Evolutionary conservation across 768 basidiomycete species (phyloP).

Genomic region (Suillus alpinus): DNA sequence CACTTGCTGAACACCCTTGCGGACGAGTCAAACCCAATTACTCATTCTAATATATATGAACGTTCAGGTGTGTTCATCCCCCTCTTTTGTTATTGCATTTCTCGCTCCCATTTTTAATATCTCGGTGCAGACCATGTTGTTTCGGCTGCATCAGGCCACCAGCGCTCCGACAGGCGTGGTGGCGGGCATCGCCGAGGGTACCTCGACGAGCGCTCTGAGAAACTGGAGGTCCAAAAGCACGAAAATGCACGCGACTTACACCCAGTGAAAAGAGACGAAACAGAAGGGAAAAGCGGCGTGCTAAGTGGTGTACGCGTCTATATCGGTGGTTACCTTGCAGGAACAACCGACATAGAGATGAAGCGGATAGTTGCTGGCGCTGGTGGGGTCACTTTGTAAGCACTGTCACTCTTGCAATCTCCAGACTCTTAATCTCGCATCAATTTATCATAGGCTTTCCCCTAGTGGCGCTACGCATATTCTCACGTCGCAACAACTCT

Average conservation of each 20-base stretch:
- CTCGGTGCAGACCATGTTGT: slow-evolving; percentile 48
- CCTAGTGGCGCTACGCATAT: slow-evolving; percentile 75
- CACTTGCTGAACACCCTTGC: slow-evolving; percentile 60
- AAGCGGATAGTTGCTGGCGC: slow-evolving; percentile 62
- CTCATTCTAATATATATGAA: slow-evolving; percentile 62
- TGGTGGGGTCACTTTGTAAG: slow-evolving; percentile 67
- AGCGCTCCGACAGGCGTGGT: slow-evolving; percentile 49
- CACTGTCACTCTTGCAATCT: slow-evolving; percentile 5
- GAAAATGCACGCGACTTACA: slow-evolving; percentile 7
- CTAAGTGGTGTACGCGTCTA: slow-evolving; percentile 53
- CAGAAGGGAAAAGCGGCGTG: slow-evolving; percentile 20
- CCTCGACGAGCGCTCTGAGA: slow-evolving; percentile 42
- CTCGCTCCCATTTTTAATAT: background rate
- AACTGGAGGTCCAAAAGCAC: slow-evolving; percentile 37
- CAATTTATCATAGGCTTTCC: slow-evolving; percentile 38
- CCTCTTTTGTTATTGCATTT: background rate
- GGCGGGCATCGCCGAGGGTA: slow-evolving; percentile 33
- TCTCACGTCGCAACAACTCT: slow-evolving; percentile 69
- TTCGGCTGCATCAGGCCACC: slow-evolving; percentile 68
- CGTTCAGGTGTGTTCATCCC: slow-evolving; percentile 49
- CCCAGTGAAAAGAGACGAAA: slow-evolving; percentile 5
- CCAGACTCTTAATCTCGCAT: background rate
- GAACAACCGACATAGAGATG: slow-evolving; percentile 80
- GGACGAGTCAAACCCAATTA: slow-evolving; percentile 73
- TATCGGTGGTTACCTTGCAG: slow-evolving; percentile 65